These are phyloP conservation scores for Fusarium anguioides DNA, from an alignment of 2,329 filamentous ascomycete genomes.

Conservation along the genomic window DNA sequence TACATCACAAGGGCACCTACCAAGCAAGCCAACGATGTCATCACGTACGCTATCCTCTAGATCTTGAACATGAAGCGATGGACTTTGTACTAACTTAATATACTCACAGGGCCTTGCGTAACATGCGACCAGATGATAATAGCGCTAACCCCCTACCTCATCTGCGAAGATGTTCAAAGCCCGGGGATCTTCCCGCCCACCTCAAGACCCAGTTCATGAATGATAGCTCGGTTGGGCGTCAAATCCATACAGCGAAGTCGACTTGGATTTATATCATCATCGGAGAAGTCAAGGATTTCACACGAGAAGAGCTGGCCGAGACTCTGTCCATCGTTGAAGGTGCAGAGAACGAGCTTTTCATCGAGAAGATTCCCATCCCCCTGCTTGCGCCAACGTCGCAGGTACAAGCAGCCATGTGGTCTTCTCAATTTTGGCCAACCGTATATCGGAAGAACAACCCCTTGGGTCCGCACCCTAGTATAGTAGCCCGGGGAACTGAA, in stretches of 20 bases:
- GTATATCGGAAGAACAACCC: conserved; percentile 90
- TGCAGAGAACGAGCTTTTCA: conserved; percentile 64
- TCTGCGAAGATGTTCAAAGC: conserved; percentile 81
- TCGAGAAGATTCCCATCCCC: conserved; percentile 75
- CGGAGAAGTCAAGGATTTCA: conserved; percentile 63
- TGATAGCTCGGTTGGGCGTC: conserved; percentile 63
- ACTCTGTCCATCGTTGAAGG: conserved; percentile 62
- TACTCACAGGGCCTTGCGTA: conserved; percentile 62
- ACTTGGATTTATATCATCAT: conserved; percentile 70
- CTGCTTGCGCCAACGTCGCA: conserved; percentile 79
- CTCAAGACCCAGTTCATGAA: conserved; percentile 72
- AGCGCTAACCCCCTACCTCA: conserved; percentile 75
- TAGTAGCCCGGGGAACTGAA: conserved; percentile 75
- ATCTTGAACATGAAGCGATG: background rate
- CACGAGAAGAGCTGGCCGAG: conserved; percentile 63
- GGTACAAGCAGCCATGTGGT: conserved; percentile 80
- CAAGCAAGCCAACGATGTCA: conserved; percentile 76
- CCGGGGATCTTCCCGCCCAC: conserved; percentile 72
- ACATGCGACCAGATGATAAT: conserved; percentile 65
- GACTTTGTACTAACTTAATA: conserved; percentile 27
- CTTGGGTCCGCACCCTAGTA: conserved; percentile 82
- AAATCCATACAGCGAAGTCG: conserved; percentile 69
- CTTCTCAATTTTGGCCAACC: conserved; percentile 82
- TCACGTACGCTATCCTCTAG: conserved; percentile 67
- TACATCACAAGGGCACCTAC: conserved; percentile 79